Percentiles rank a stretch among this genome's conserved stretches.
phyloP scores from a whole-genome alignment of 192 early-diverging fungal species.

The Kappamyces sp. region DNA sequence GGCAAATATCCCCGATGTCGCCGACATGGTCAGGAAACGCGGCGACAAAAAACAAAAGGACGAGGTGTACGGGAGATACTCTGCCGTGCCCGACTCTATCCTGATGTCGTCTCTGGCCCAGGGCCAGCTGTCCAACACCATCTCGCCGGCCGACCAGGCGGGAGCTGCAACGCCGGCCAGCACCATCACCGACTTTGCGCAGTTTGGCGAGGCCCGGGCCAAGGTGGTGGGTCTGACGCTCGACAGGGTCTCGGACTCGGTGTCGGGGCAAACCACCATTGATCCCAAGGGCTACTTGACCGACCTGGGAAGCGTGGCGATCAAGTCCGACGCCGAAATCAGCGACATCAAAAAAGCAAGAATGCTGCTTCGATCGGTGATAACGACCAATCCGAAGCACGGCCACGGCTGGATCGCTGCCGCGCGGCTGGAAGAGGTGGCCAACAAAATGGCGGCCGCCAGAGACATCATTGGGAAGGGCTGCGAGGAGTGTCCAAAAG shows the following conservation, averaged over 20 bases:
- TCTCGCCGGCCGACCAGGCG: constrained; percentile 24
- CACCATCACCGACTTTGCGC: constrained; percentile 78
- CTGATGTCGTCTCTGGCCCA: constrained; percentile 54
- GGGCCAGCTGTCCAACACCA: constrained; percentile 57
- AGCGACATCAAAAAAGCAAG: constrained; percentile 88
- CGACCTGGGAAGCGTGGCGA: constrained; percentile 74
- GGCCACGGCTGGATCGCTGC: constrained; percentile 98
- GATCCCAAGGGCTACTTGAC: constrained; percentile 97
- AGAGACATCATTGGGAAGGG: constrained; percentile 82
- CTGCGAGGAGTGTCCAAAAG: constrained; percentile 89
- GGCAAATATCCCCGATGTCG: constrained; percentile 73
- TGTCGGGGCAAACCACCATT: constrained; percentile 78
- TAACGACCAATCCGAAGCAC: constrained; percentile 88
- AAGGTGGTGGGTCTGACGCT: constrained; percentile 86
- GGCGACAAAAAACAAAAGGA: constrained; percentile 55
- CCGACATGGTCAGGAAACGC: constrained; percentile 77
- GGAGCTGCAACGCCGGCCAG: constrained; percentile 29
- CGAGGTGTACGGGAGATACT: constrained; percentile 30
- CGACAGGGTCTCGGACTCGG: constrained; percentile 68
- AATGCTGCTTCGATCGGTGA: constrained; percentile 81
- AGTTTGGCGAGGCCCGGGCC: constrained; percentile 89
- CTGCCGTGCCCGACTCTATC: constrained; percentile 58
- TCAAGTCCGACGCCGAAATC: constrained; percentile 75
- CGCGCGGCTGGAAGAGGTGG: constrained; percentile 91
- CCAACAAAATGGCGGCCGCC: constrained; percentile 75